phyloP scores from a whole-genome alignment of 495 filamentous ascomycete species.

The Letharia lupina region DNA sequence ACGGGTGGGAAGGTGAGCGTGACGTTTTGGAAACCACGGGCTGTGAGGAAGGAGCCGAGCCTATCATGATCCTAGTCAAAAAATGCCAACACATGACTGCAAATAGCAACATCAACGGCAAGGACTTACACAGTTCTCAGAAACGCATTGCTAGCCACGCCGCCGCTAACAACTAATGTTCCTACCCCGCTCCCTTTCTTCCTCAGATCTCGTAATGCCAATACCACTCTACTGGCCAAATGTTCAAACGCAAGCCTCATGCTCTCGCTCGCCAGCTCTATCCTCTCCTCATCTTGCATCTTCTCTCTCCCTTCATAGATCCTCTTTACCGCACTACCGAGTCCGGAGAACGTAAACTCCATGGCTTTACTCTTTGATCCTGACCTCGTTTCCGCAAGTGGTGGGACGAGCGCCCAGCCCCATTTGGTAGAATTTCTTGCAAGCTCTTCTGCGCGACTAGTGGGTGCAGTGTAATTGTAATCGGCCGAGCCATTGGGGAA shows the following conservation, averaged over 20 bases:
- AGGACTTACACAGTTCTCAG: conserved; percentile 51
- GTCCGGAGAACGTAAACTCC: conserved; percentile 57
- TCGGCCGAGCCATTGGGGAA: conserved; percentile 49
- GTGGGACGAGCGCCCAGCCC: conserved; percentile 52
- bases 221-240: conserved; percentile 59
- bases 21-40: conserved; percentile 53
- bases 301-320: conserved; percentile 32
- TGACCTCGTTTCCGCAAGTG: conserved; percentile 42
- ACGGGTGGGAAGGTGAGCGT: conserved; percentile 62
- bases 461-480: conserved; percentile 50
- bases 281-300: conserved; percentile 42
- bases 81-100: not conserved
- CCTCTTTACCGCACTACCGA: conserved; percentile 46
- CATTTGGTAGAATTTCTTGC: conserved; percentile 34
- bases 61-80: conserved; percentile 8
- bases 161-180: conserved; percentile 76
- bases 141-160: conserved; percentile 77
- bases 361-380: conserved; percentile 30
- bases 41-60: conserved; percentile 52
- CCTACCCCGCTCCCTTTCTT: conserved; percentile 32
- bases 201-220: conserved; percentile 48
- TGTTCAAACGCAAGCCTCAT: conserved; percentile 89
- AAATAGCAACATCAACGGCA: not conserved
- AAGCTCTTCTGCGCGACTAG: conserved; percentile 46
- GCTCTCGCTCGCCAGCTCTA: conserved; percentile 54